Conservation (phyloP, 768 basidiomycete species). For the Mycena vulgaris region DNA sequence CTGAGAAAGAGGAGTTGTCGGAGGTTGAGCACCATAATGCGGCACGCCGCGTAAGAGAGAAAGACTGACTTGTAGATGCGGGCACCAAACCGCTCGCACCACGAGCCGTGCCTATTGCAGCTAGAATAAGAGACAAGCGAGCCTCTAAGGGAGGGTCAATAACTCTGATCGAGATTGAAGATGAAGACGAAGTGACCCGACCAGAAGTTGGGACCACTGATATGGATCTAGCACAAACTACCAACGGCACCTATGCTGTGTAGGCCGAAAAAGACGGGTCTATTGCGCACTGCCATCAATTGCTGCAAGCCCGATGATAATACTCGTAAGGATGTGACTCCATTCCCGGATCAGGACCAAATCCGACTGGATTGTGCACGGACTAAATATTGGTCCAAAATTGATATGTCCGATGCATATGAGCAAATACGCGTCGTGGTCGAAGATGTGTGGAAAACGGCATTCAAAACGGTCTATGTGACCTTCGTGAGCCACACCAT, state of each 20-base stretch:
- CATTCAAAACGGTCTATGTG: constrained; percentile 42
- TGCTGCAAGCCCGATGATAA: constrained; percentile 56
- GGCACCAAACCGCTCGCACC: neutral
- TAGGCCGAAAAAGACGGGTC: neutral
- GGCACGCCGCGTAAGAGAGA: neutral
- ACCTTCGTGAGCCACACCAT: neutral
- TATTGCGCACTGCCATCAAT: constrained; percentile 54
- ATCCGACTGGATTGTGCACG: constrained; percentile 49
- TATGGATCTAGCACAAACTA: too few relatives aligned
- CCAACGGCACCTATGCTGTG: neutral
- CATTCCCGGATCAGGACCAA: constrained; percentile 30
- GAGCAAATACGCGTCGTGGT: constrained; percentile 48
- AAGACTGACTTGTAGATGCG: neutral
- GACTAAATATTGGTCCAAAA: constrained; percentile 46
- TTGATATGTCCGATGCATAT: constrained; percentile 52
- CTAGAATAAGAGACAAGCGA: too few relatives aligned
- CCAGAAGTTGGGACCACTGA: too few relatives aligned
- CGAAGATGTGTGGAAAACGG: constrained; percentile 42
- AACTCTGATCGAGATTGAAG: too few relatives aligned
- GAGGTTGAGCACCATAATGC: neutral
- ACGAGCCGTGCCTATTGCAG: neutral
- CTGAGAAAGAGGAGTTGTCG: neutral
- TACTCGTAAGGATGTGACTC: constrained; percentile 55
- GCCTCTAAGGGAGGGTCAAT: too few relatives aligned
- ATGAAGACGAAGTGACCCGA: too few relatives aligned